These are phyloP conservation scores for Thalassiosira mediterranea DNA, from an alignment of 352 stramenopile genomes.

Conservation along the genomic window DNA sequence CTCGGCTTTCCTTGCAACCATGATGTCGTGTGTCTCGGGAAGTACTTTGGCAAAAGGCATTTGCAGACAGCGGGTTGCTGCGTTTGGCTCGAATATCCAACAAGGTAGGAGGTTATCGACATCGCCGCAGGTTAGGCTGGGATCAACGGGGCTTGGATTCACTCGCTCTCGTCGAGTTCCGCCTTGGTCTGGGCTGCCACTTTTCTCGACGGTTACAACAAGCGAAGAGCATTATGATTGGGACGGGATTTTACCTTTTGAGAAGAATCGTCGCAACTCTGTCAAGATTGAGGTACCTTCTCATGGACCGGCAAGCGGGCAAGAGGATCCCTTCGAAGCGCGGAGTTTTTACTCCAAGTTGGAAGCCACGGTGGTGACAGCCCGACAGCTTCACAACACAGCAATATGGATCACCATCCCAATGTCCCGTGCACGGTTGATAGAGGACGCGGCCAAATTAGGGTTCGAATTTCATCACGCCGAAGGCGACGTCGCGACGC, in stretches of 20 bases:
- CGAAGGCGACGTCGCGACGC: constrained; percentile 46
- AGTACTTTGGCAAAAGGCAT: no score
- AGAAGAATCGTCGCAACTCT: constrained; percentile 67
- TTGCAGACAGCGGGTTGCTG: no score
- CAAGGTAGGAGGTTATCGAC: no score
- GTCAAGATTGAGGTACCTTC: constrained; percentile 58
- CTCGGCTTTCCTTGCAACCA: no score
- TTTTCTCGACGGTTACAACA: no score
- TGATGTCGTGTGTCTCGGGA: no score
- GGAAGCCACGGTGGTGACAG: constrained; percentile 50
- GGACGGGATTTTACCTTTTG: constrained; percentile 56
- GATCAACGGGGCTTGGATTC: no score
- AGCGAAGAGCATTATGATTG: no score
- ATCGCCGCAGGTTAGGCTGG: no score
- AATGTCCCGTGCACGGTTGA: constrained; percentile 58
- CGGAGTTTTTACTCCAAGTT: constrained; percentile 55
- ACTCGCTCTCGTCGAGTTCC: no score
- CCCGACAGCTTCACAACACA: constrained; percentile 58
- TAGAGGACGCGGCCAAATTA: constrained; percentile 55
- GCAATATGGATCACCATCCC: constrained; percentile 76
- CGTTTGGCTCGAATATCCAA: no score
- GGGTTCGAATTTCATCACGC: constrained; percentile 77
- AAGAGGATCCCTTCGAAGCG: constrained; percentile 41
- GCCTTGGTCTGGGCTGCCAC: no score
- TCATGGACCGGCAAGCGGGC: constrained; percentile 11